Base-by-base conservation (phyloP, 192 early-diverging fungal genomes). In the Rhizoclosmatium globosum region DNA sequence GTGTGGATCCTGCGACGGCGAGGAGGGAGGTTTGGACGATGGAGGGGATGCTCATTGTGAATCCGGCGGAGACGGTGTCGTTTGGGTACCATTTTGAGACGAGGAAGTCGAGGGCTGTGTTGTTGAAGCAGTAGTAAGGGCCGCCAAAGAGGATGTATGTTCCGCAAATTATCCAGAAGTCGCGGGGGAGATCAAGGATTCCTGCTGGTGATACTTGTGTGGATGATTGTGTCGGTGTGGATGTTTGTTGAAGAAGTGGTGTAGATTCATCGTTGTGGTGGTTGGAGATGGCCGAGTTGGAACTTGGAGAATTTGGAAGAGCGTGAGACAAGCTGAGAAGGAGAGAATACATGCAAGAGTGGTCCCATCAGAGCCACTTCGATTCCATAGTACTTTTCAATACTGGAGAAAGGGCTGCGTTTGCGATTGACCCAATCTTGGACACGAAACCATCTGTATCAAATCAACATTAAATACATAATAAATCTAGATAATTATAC, bases 71-170 rank as follows among this genome's bases (percentile, higher is more conserved):
- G 31, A 71, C 78, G 9, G 83, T 79, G 68, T 90, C 89, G 44
- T 81, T 82, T 3, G 82, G 86, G 64, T 80, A 90, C 87, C 87
- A 90, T 74, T 87, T 90, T 7, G 76, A 78, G 81, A 87, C 86
- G 61, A 89, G 56, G 66, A 89, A 87, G 58, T 88, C 89, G n/a
- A 80, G 82, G 0, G 87, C 84, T 47, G 85, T 90, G 50, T 85
- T 85, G 82, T 88, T 89, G 75, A 90, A 87, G 87, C 3, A 87
- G 86, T 60, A 90, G 78, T 7, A 89, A 81, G 86, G 81, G 3
- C 87, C 87, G 71, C 87, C 87, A 47, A 88, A 71, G 38, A 88
- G 66, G 7, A 86, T 79, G 67, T 84, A 88, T 21, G 86, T 62
- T 53, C 83, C 31, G 77, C 86, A 90, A 2, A 89, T 50, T n/a